Evolutionary conservation across 1,139 yeast species (phyloP).

Genomic region (Yamadazyma diddensiae): DNA sequence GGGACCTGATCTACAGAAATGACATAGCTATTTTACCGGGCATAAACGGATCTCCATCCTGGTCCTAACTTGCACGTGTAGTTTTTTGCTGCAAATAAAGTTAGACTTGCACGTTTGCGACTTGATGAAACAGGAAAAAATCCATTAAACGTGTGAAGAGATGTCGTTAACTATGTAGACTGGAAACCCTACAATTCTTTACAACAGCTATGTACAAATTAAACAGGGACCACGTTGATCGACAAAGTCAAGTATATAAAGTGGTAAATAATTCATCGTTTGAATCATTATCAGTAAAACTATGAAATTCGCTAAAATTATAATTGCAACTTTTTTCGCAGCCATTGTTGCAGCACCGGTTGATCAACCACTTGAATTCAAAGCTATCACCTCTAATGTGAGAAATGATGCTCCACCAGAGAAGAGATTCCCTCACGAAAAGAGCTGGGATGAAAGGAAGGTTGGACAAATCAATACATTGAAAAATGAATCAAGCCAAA

Average conservation of each 20-base stretch:
- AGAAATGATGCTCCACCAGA: conserved; percentile 17
- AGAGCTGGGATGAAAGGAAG: conserved; percentile 22
- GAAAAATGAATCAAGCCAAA: conserved; percentile 8
- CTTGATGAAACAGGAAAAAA: conserved; percentile 2
- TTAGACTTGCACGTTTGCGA: conserved; percentile 5
- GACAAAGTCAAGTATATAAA: neutral
- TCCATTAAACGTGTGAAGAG: conserved; percentile 3
- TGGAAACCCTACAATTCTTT: too few relatives aligned
- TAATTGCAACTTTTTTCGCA: conserved; percentile 5
- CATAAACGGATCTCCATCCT: too few relatives aligned
- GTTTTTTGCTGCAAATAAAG: neutral
- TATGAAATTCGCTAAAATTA: conserved; percentile 3
- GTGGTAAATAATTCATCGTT: neutral
- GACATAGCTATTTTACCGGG: too few relatives aligned
- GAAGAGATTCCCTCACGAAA: conserved; percentile 21
- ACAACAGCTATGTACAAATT: too few relatives aligned
- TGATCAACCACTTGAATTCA: conserved; percentile 10
- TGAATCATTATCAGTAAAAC: neutral
- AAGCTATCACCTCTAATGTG: conserved; percentile 23
- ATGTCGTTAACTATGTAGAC: too few relatives aligned
- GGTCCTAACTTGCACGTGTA: conserved; percentile 1
- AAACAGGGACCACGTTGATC: conserved; percentile 3
- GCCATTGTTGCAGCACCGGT: conserved; percentile 3
- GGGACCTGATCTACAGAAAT: too few relatives aligned
- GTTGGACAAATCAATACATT: conserved; percentile 17